These are phyloP conservation scores for Zymoseptoria brevis DNA, from an alignment of 2,329 filamentous ascomycete species.

Conservation along the genomic window DNA sequence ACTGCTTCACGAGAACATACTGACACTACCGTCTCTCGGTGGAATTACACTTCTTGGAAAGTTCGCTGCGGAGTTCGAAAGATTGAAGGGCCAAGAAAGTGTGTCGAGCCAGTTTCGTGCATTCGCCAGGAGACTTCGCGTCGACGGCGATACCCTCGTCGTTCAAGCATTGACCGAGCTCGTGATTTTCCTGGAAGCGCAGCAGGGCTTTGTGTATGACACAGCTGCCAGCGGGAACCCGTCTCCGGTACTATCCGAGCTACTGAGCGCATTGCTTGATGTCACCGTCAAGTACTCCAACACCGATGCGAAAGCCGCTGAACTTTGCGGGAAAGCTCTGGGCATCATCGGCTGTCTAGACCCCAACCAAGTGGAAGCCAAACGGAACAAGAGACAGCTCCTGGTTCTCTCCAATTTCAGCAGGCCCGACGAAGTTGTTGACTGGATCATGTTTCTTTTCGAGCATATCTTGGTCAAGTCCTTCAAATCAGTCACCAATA, in stretches of 20 bases:
- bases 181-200: conserved; percentile 58
- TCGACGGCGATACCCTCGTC: conserved; percentile 82
- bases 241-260: conserved; percentile 59
- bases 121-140: conserved; percentile 65
- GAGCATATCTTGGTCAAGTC: conserved; percentile 83
- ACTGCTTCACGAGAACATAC: conserved; percentile 58
- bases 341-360: conserved; percentile 88
- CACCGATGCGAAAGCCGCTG: conserved; percentile 57
- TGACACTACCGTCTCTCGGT: conserved; percentile 69
- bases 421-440: conserved; percentile 64
- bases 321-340: conserved; percentile 70
- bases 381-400: conserved; percentile 71
- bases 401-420: conserved; percentile 84
- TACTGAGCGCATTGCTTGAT: conserved; percentile 75
- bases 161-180: conserved; percentile 74
- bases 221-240: conserved; percentile 78
- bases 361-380: conserved; percentile 75
- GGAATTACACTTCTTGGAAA: conserved; percentile 61
- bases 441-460: conserved; percentile 79
- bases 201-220: conserved; percentile 73
- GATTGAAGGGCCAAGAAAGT: conserved; percentile 58
- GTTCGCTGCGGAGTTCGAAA: conserved; percentile 57
- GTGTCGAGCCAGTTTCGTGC: conserved; percentile 59
- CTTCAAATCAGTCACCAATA: conserved; percentile 84
- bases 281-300: conserved; percentile 73